phyloP scores from a whole-genome alignment of 495 filamentous ascomycete genomes.

The Aspergillus mulundensis region DNA sequence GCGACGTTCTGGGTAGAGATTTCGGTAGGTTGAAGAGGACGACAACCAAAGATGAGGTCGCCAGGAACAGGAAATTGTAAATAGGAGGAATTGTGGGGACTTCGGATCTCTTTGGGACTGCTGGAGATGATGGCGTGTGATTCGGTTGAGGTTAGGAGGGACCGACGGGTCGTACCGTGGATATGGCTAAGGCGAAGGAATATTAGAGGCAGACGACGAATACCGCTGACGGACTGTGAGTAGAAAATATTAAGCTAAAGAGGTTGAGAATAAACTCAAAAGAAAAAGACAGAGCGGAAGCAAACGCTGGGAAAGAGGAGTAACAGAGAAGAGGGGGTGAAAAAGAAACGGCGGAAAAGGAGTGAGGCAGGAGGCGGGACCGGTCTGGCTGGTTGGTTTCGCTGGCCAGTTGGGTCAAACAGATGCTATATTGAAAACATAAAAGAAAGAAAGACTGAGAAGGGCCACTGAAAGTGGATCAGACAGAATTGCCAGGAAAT shows the following conservation, averaged over 20 bases:
- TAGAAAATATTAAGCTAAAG: not conserved
- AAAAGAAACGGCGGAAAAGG: slow-evolving; percentile 15
- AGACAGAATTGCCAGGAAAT: not conserved
- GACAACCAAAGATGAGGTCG: slow-evolving; percentile 8
- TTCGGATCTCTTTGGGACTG: slow-evolving; percentile 7
- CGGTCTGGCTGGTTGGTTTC: not conserved
- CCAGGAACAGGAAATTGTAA: slow-evolving; percentile 40
- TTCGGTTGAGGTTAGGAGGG: slow-evolving; percentile 7
- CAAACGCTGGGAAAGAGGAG: slow-evolving; percentile 13
- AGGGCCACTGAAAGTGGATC: slow-evolving; percentile 1
- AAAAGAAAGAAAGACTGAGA: slow-evolving; percentile 3
- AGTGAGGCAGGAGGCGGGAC: slow-evolving; percentile 12
- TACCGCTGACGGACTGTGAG: not conserved
- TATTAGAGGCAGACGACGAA: slow-evolving; percentile 1
- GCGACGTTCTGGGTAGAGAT: not conserved
- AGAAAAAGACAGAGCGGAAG: slow-evolving; percentile 14
- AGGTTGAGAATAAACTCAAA: not conserved
- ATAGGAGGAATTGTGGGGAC: slow-evolving; percentile 27
- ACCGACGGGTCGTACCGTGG: slow-evolving; percentile 22
- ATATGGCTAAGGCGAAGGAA: slow-evolving; percentile 13
- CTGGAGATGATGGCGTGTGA: not conserved
- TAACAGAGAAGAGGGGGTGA: slow-evolving; percentile 9
- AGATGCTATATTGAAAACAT: not conserved
- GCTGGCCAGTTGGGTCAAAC: not conserved
- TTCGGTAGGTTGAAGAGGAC: slow-evolving; percentile 8